Evolutionary conservation across 129 eudicot genomes (phyloP).

Genomic region (Pulicaria dysenterica): DNA sequence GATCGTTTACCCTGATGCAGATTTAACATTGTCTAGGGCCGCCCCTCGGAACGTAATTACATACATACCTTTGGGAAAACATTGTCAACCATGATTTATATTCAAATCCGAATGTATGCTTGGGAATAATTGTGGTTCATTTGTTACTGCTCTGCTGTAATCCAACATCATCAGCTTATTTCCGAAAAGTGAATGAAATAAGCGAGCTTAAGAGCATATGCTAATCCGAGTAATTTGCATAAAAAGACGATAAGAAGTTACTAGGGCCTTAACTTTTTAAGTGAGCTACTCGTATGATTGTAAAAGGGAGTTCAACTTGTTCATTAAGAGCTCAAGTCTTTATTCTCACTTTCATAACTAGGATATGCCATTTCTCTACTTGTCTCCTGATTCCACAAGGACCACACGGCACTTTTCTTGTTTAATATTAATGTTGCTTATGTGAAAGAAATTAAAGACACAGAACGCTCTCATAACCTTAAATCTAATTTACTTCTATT

Average conservation of each 20-base stretch:
- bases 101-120: too few species aligned
- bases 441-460: neutral
- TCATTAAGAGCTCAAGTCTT: conserved; percentile 4
- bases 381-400: neutral
- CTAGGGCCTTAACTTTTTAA: neutral
- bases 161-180: neutral
- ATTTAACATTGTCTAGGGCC: neutral
- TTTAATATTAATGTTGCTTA: neutral
- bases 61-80: too few species aligned
- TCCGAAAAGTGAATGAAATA: neutral
- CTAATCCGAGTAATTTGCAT: neutral
- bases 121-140: too few species aligned
- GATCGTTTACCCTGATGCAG: neutral
- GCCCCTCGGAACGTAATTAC: too few species aligned
- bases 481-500: neutral
- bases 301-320: neutral
- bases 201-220: neutral
- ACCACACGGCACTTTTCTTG: neutral
- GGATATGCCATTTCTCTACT: neutral
- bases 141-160: neutral
- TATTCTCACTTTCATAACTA: conserved; percentile 1
- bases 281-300: neutral
- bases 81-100: too few species aligned
- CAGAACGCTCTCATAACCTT: neutral
- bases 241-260: neutral